Evolutionary conservation across 495 filamentous ascomycete species (phyloP).

Genomic region (Xylaria scruposa): DNA sequence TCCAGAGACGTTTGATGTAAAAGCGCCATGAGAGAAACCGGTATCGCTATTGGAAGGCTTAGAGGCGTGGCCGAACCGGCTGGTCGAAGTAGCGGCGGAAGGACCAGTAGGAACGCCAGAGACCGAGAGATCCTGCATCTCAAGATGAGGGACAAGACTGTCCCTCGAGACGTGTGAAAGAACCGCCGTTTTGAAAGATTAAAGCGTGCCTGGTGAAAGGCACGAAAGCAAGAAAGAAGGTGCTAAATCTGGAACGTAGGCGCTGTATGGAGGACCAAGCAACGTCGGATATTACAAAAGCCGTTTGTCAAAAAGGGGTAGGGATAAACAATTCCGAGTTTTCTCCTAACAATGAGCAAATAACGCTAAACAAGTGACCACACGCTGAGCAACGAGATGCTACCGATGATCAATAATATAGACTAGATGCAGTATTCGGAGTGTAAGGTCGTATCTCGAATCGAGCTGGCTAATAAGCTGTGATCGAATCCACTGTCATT

Average conservation of each 20-base stretch:
- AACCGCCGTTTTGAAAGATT: conserved; percentile 73
- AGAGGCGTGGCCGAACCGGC: conserved; percentile 68
- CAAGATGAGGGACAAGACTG: conserved; percentile 78
- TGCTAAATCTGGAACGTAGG: conserved; percentile 36
- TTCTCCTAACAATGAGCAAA: conserved; percentile 38
- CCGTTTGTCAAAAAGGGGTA: conserved; percentile 36
- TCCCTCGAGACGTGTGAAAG: conserved; percentile 72
- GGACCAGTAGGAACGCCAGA: conserved; percentile 58
- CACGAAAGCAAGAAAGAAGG: conserved; percentile 49
- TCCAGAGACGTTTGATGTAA: conserved; percentile 78
- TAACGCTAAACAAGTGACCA: conserved; percentile 39
- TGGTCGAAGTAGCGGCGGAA: conserved; percentile 56
- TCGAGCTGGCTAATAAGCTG: conserved; percentile 31
- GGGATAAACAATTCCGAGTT: conserved; percentile 22
- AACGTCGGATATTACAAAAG: conserved; percentile 40
- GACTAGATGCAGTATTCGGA: conserved; percentile 35
- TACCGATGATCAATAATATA: conserved; percentile 36
- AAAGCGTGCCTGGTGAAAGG: conserved; percentile 57
- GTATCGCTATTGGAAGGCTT: conserved; percentile 82
- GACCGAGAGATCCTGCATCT: conserved; percentile 84
- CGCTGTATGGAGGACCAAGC: conserved; percentile 37
- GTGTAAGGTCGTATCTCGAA: conserved; percentile 30
- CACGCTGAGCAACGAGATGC: conserved; percentile 37
- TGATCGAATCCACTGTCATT: conserved; percentile 32
- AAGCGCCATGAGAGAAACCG: conserved; percentile 91